Conservation (phyloP, 306 rosid genomes). For the Corylus heterophylla region DNA sequence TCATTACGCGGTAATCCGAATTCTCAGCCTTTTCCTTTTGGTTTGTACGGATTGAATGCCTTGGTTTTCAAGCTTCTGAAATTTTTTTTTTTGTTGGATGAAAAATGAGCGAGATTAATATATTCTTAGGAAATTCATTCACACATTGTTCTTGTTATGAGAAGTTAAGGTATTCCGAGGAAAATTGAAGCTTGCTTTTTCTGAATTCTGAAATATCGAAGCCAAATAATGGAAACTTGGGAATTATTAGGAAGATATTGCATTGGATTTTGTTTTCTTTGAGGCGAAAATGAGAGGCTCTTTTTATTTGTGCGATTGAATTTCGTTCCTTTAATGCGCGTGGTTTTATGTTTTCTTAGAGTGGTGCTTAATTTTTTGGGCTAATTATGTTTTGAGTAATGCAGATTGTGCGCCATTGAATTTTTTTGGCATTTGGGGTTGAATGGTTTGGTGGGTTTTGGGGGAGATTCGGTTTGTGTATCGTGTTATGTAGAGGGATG, state of each 20-base stretch:
- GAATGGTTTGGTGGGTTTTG: conserved; percentile 13
- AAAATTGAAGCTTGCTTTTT: background rate
- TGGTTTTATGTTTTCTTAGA: conserved; percentile 1
- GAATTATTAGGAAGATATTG: background rate
- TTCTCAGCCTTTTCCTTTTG: conserved; percentile 30
- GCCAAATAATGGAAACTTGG: background rate
- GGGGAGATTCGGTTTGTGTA: conserved; percentile 1
- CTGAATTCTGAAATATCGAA: background rate
- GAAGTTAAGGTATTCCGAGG: conserved; percentile 10
- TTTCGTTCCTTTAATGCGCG: background rate
- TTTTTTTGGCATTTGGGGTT: conserved; percentile 20
- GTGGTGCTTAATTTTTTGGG: background rate
- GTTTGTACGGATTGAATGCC: background rate
- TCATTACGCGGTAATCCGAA: conserved; percentile 53
- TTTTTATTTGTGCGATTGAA: background rate
- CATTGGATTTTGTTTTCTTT: background rate
- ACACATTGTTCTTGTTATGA: background rate
- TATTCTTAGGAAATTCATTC: background rate
- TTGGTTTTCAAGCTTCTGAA: background rate
- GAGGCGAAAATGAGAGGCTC: background rate
- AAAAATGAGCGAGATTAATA: conserved; percentile 2
- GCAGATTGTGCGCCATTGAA: conserved; percentile 20
- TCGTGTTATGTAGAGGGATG: conserved; percentile 30
- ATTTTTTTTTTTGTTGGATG: background rate
- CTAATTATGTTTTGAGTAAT: conserved; percentile 11